Percentiles rank a stretch among this genome's conserved stretches.
phyloP scores from a whole-genome alignment of 441 rosid genomes.

The Bruguiera hainesii region DNA sequence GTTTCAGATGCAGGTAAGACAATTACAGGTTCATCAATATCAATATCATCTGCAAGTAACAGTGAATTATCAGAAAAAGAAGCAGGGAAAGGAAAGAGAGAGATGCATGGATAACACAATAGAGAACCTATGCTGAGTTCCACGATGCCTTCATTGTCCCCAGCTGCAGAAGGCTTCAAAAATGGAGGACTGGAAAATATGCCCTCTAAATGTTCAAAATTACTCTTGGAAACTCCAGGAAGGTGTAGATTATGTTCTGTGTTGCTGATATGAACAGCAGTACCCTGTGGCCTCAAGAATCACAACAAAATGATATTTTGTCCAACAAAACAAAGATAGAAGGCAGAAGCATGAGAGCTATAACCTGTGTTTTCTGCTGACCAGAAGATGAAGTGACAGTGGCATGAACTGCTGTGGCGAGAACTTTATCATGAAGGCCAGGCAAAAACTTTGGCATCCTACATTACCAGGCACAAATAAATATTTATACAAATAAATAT shows the following conservation, averaged over 20 bases:
- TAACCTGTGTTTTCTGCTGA: constrained; percentile 53
- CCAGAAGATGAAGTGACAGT: constrained; percentile 38
- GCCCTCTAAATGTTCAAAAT: constrained; percentile 47
- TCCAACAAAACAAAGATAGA: constrained; percentile 11
- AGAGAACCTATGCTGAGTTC: constrained; percentile 72
- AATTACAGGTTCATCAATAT: constrained; percentile 53
- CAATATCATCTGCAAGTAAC: constrained; percentile 65
- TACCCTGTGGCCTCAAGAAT: constrained; percentile 44
- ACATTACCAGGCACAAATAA: constrained; percentile 17
- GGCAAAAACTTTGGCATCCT: constrained; percentile 58
- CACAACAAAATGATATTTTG: constrained; percentile 23
- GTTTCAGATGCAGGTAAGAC: constrained; percentile 37
- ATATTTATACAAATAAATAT: constrained; percentile 4
- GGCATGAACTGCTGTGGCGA: constrained; percentile 64
- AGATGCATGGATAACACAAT: constrained; percentile 20
- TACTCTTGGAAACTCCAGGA: constrained; percentile 34
- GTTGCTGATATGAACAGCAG: constrained; percentile 41
- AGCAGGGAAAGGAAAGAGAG: constrained; percentile 10
- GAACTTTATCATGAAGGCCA: constrained; percentile 63
- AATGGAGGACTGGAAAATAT: constrained; percentile 67
- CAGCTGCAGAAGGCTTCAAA: constrained; percentile 46
- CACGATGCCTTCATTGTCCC: constrained; percentile 33
- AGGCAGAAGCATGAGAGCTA: constrained; percentile 20
- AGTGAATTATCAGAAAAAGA: constrained; percentile 22
- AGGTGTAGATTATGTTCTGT: constrained; percentile 36